Base-by-base conservation (phyloP, 495 filamentous ascomycete genomes). In the Talaromyces wortmannii region DNA sequence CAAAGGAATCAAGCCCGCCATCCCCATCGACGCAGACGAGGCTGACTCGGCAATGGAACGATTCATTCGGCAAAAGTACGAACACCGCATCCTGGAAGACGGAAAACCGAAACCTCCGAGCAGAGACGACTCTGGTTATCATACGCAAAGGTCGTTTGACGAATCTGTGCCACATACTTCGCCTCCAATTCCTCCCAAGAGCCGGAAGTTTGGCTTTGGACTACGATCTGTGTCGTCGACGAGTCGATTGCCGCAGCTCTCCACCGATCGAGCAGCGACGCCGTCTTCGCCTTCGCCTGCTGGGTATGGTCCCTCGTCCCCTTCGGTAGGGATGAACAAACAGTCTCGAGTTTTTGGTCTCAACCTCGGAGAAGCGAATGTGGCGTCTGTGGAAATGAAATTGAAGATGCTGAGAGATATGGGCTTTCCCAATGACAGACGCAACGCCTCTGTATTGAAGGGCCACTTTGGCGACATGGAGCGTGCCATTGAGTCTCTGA, bases 11-110 rank as follows among this genome's bases (percentile, higher is more conserved):
- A 88, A 85, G 58, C 86, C 92, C 3, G 78, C 89, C 5, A 82
- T 95, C 16, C 92, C 95, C 0, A 77, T 94, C 56, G 94, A 95
- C 67, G 81, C 83, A 42, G 95, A 98, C 70, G 91, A 97, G 71
- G 84, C 88, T 48, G 95, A 97, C 61, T 82, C 88, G 13, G 88
- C 85, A 40, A 90, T 98, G 86, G 94, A 98, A 72, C 83, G 87
- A 47, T 97, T 89, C 65, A 96, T 98, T 60, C 81, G 92, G 45
- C 84, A 91, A 58, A 98, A 98, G 72, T 98, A 98, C 66, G 82
- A 95, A 67, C 76, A 85, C 55, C 77, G 74, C 58, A 70, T 63
- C 33, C 78, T 82, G 67, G 81, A 81, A 67, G 72, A 76, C 59
- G 76, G 78, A 0, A 76, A 72, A 54, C 73, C 71, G 17, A 74